These are phyloP conservation scores for Beverwykella pulmonaria DNA, from an alignment of 495 filamentous ascomycete genomes.

Conservation along the genomic window DNA sequence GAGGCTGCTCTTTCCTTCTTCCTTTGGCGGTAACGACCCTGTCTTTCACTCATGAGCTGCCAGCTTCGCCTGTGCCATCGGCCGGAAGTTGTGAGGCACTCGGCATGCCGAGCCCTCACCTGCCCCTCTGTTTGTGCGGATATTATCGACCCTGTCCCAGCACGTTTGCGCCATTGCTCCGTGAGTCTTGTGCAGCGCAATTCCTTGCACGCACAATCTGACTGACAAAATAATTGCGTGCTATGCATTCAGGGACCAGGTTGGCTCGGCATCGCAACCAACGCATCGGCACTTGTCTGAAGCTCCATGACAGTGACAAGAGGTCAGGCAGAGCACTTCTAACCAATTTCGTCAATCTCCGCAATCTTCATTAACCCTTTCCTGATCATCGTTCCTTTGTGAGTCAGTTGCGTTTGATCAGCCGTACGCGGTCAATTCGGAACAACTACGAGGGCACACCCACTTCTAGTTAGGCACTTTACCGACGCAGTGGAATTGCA, in stretches of 20 bases:
- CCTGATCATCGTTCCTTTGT: neutral
- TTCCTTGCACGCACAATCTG: neutral
- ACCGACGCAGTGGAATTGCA: constrained; percentile 1
- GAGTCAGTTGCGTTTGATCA: neutral
- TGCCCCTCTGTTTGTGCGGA: neutral
- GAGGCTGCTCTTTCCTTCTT: no score
- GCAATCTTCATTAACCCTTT: neutral
- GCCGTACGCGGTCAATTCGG: neutral
- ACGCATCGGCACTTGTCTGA: constrained; percentile 5
- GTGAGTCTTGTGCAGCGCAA: neutral
- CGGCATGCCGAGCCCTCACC: neutral
- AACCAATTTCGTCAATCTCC: neutral
- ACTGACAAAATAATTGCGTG: neutral
- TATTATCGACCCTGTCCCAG: neutral
- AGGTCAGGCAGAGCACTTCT: neutral
- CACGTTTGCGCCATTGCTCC: neutral
- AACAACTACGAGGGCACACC: neutral
- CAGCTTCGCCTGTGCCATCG: no score
- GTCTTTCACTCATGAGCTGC: no score
- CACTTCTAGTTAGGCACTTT: neutral
- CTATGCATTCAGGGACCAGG: constrained; percentile 3
- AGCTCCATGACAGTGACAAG: neutral
- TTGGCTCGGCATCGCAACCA: neutral
- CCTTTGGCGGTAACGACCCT: no score
- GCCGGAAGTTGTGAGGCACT: neutral